Base-by-base conservation (phyloP, 495 filamentous ascomycete genomes). In the Penicillium cataractarum region DNA sequence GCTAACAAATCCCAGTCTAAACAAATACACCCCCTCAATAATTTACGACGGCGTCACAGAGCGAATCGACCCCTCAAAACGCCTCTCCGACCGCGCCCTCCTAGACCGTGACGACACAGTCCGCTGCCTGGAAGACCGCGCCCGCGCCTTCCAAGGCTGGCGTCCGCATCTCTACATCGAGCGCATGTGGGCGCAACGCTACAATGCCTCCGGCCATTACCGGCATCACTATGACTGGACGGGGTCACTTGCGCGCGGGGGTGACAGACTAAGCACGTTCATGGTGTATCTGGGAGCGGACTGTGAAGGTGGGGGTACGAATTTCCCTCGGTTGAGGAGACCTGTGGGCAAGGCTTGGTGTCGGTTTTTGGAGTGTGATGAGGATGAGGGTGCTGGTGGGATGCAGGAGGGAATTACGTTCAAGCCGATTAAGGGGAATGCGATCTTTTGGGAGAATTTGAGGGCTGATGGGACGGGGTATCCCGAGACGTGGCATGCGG, bases 381-480 rank as follows among this genome's bases (percentile, higher is more conserved):
- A 76, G 21, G 53, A 55, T 22, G 44, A 9, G 56, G 39, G 22
- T 24, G 53, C 10, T 24, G 31, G 13, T n/a, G 59, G 44, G 27
- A 29, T 52, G 31, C 49, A 59, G 40, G 79, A 82, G 31, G 89
- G 89, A 0, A 73, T 90, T 4, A 90, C 87, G 46, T 90, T 91
- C 65, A 83, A 83, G 63, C 85, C 89, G 0, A 74, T 88, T 7
- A 82, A 84, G 67, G 89, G 89, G 22, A 90, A 89, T 75, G 89
- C 88, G 6, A 82, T 93, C 17, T 93, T 87, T 69, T 93, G 90
- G 89, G 83, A 86, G 78, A 93, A 93, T 76, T 68, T 93, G 62
- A 65, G 80, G 19, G 70, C 79, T 4, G 83, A 87, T 76, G 88
- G 89, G 48, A 76, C 69, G 6, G 88, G 88, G 29, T 87, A 90